Evolutionary conservation across 257 asterid genomes (phyloP), one percentile per base, ranked within the genome.

Genomic region (Jacaranda mimosifolia): DNA sequence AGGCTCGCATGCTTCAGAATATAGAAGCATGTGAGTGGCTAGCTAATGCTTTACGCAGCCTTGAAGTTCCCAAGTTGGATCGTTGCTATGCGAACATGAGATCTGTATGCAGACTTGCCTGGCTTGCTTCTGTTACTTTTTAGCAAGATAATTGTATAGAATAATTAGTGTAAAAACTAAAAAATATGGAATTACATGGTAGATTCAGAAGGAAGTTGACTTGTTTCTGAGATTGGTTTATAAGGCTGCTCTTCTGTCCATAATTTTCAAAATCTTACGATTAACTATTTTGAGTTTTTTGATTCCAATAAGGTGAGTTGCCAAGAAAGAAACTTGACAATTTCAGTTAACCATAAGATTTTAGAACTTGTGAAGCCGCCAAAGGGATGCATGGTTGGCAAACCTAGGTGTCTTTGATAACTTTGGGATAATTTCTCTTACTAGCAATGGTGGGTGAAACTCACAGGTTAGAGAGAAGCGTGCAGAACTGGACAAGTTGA

Each of bases 21-120:
- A 89, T 96, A 85, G 98, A 93, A 80, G 98, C 99, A 76, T 96
- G 98, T 70, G 99, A 96, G 83, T 96, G 99, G 99, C 90, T 96
- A 55, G 85, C 97, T 77, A 88, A 89, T 79, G 87, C 95, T 80
- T 76, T 96, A 79, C 86, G 74, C 69, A 87, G 78, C 80, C 96
- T 96, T 81, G 98, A 94, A 86, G 90, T 76, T 56, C 97, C 98
- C 73, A 88, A 84, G 79, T 77, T 93, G 89, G 97, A 93, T 80
- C 92, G 88, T 75, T 83, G 78, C 87, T 92, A 88, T 83, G 89
- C 89, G 49, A 87, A 85, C 82, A 87, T 90, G 91, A 90, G 85
- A 88, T 84, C 97, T 80, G 99, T 96, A 93, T 76, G 95, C 85
- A 72, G 68, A 79, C 60, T 48, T 48, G 48, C 65, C 73, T 57